Conservation (phyloP, 805 yeast species). For the Saccharomycopsis fibuligera region DNA sequence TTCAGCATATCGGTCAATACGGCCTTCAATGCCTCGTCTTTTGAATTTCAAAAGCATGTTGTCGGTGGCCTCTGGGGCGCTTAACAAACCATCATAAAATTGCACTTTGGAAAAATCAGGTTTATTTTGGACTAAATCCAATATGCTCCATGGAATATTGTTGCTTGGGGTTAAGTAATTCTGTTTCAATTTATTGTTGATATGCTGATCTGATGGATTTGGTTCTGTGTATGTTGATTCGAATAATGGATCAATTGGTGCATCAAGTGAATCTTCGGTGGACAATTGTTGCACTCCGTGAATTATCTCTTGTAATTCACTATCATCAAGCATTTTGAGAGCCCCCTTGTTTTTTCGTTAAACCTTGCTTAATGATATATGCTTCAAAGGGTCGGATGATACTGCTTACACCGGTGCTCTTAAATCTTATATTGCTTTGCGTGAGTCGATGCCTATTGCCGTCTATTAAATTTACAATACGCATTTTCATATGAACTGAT, state of each 20-base stretch:
- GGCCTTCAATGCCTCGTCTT: slow-evolving; percentile 71
- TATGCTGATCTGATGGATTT: slow-evolving; percentile 9
- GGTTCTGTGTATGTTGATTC: not conserved
- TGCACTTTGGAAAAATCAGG: slow-evolving; percentile 34
- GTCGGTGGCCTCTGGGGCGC: slow-evolving; percentile 52
- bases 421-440: no score
- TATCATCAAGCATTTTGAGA: slow-evolving; percentile 5
- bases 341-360: no score
- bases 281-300: not conserved
- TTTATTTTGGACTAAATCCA: slow-evolving; percentile 58
- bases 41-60: slow-evolving; percentile 63
- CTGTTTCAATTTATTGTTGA: slow-evolving; percentile 24
- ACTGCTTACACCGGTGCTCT: no score
- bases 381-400: no score
- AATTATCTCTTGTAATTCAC: not conserved
- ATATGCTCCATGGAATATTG: slow-evolving; percentile 57
- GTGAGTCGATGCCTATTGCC: no score
- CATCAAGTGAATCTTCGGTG: not conserved
- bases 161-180: slow-evolving; percentile 13
- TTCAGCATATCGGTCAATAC: slow-evolving; percentile 57
- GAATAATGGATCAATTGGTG: not conserved
- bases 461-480: no score
- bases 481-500: no score
- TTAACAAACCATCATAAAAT: slow-evolving; percentile 44
- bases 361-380: no score